Evolutionary conservation across 805 yeast genomes (phyloP).

Genomic region (Ascoidea tarda): DNA sequence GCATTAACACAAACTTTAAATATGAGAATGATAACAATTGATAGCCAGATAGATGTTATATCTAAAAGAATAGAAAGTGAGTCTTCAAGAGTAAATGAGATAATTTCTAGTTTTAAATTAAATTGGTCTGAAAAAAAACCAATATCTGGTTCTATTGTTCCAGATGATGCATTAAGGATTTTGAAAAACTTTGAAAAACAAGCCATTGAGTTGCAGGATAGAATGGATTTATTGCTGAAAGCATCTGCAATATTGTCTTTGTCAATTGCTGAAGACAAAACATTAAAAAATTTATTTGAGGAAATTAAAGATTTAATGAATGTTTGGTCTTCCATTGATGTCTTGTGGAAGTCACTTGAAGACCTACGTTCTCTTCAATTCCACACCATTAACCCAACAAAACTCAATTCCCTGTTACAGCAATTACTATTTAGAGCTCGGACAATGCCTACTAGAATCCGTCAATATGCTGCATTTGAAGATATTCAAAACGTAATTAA

Average conservation of each 20-base stretch:
- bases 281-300: conserved; percentile 20
- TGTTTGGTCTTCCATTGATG: conserved; percentile 52
- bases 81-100: conserved; percentile 20
- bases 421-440: conserved; percentile 30
- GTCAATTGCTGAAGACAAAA: conserved; percentile 16
- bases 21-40: conserved; percentile 22
- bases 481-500: conserved; percentile 34
- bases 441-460: conserved; percentile 38
- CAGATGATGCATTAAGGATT: conserved; percentile 27
- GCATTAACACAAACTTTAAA: conserved; percentile 25
- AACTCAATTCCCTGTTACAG: conserved; percentile 34
- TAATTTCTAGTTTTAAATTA: conserved; percentile 17
- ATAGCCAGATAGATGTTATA: conserved; percentile 27
- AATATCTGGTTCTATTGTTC: conserved; percentile 24
- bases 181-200: conserved; percentile 21
- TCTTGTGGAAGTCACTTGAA: conserved; percentile 32
- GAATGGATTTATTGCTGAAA: conserved; percentile 13
- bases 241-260: conserved; percentile 23
- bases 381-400: conserved; percentile 30
- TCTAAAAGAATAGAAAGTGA: conserved; percentile 27
- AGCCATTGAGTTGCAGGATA: conserved; percentile 2
- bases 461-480: conserved; percentile 60
- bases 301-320: conserved; percentile 42
- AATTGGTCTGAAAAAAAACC: conserved; percentile 41
- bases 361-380: conserved; percentile 30